Evolutionary conservation across 176 grass and related monocot species (phyloP), one percentile per base, ranked within the genome.

Genomic region (Oryza nivara): DNA sequence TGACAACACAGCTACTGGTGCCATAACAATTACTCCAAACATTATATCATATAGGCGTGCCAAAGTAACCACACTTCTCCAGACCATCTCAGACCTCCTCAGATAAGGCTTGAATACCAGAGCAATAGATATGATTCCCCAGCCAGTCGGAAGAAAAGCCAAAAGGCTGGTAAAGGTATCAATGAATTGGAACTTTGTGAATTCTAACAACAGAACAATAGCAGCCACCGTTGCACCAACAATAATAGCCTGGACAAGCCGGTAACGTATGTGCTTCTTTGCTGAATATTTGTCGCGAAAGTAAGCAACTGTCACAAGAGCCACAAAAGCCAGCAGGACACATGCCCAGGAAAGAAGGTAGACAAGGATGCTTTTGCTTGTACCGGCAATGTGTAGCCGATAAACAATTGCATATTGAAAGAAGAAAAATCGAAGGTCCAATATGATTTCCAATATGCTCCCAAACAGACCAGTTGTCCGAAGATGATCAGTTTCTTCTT

Each of bases 321-420:
- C 75, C 85, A 88, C 86, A 87, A 93, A 90, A 51, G 89, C 87
- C 69, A 73, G 80, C 49, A 98, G 67, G 72, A 98, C 67, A 75
- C 82, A 90, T 49, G 92, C 72, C 95, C 95, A 98, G 5, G 95
- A 98, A 81, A 95, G 87, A 44, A 98, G 84, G 65, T 98, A 98
- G 66, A 98, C 89, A 80, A 92, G 91, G 75, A 98, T 89, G 88
- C 95, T 98, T 41, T 68, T 94, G 63, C 82, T 93, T n/a, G 40
- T 40, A 75, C 4, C 45, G 1, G 95, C 89, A 82, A 98, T 98
- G 69, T 95, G 72, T 74, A 98, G 87, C 45, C 92, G 89, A 49
- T 98, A 98, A 23, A 98, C 90, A 72, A 95, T 93, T 54, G 84
- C 95, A 92, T 91, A 98, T 66, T 98, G 95, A 74, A 98, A 95